Evolutionary conservation across 768 basidiomycete species (phyloP), one percentile per base, ranked within the genome.

Genomic region (Obba rivulosa): DNA sequence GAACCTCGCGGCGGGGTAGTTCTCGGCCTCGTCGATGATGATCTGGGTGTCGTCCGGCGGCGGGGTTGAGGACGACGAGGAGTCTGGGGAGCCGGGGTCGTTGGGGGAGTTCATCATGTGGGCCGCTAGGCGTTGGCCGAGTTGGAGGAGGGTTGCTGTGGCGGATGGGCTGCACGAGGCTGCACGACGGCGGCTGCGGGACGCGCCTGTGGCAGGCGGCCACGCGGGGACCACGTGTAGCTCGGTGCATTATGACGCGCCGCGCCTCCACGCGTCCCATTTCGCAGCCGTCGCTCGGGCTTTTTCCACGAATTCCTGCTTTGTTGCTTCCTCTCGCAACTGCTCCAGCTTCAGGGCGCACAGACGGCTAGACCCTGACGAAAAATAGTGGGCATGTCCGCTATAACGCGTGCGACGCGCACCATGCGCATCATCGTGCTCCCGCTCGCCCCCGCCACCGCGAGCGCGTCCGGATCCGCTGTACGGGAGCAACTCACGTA

Each of bases 341-440:
- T 13, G 28, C 13, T 31, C 5, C 28, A 31, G 13, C n/a, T n/a
- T n/a, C n/a, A n/a, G n/a, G n/a, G n/a, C n/a, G n/a, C n/a, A n/a
- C n/a, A n/a, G n/a, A n/a, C n/a, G n/a, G n/a, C n/a, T n/a, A n/a
- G n/a, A n/a, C n/a, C n/a, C n/a, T n/a, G n/a, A 31, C 28, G 13
- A 13, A 5, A 31, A 31, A 7, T 13, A 7, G 28, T 31, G 28
- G 28, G 13, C 28, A 31, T 31, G 28, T 31, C 28, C 13, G 28
- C 13, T 13, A 7, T 31, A 13, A 5, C 28, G 5, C 28, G 36
- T 23, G 52, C 52, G 34, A 55, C 48, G 45, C 59, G 53, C 34
- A 56, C 68, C 20, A 65, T 76, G 66, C 75, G 75, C 45, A 74
- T 76, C 51, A 61, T 75, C 41, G 69, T 74, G 42, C 67, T 76